A percentile compares a stretch with the other conserved stretches of the same genome.
phyloP scores from a whole-genome alignment of 768 basidiomycete species.

The Podaxis sp. region DNA sequence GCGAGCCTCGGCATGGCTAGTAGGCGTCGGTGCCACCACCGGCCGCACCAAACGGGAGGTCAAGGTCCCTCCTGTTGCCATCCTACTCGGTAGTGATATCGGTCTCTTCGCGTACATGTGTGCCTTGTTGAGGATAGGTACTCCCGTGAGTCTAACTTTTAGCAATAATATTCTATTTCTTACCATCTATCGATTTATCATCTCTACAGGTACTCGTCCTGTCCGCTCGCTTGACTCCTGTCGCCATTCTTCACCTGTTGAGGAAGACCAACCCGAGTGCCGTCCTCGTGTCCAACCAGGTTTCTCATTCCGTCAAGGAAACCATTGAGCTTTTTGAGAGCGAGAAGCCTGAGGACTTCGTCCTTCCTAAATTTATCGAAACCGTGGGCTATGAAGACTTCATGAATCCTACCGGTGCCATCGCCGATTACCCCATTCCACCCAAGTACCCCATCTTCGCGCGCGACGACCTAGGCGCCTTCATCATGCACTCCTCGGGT shows the following conservation, averaged over 20 bases:
- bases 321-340: conserved; percentile 23
- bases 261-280: conserved; percentile 29
- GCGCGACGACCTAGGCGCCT: conserved; percentile 33
- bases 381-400: conserved; percentile 30
- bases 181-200: neutral
- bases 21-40: conserved; percentile 26
- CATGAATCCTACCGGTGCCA: conserved; percentile 20
- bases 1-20: conserved; percentile 34
- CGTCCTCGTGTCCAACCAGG: conserved; percentile 31
- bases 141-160: conserved; percentile 28
- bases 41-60: conserved; percentile 24
- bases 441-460: conserved; percentile 23
- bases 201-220: conserved; percentile 31
- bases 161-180: neutral
- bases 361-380: conserved; percentile 23
- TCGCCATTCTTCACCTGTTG: conserved; percentile 35
- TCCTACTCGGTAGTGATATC: conserved; percentile 38
- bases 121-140: conserved; percentile 28
- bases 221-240: conserved; percentile 35
- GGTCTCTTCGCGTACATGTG: conserved; percentile 37
- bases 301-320: conserved; percentile 30
- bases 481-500: conserved; percentile 52
- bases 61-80: conserved; percentile 32
- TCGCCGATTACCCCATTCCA: conserved; percentile 23
- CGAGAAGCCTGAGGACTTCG: conserved; percentile 1